phyloP scores from a whole-genome alignment of 495 filamentous ascomycete species.

The Hyaloscypha hepaticicola region DNA sequence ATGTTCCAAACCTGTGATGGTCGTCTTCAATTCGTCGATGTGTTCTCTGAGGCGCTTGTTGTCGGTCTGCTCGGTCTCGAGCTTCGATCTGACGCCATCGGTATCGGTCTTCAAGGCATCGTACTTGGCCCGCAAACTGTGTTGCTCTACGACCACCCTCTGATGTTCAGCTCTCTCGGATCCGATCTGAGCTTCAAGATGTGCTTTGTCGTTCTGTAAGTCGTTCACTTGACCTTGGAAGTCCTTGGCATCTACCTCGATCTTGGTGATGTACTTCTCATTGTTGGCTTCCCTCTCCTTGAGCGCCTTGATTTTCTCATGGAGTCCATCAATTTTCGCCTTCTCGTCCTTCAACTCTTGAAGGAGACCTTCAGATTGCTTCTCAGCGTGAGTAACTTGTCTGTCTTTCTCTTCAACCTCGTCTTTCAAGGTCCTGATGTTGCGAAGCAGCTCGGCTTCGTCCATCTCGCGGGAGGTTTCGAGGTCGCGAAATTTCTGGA shows the following conservation, averaged over 20 bases:
- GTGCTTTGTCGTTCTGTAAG: neutral
- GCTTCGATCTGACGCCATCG: neutral
- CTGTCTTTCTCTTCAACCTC: neutral
- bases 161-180: neutral
- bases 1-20: neutral
- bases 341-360: neutral
- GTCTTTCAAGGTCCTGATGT: no score
- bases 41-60: neutral
- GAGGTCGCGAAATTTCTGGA: no score
- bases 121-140: neutral
- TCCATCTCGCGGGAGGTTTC: no score
- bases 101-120: neutral
- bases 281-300: neutral
- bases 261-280: neutral
- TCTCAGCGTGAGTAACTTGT: neutral
- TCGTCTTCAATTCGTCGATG: neutral
- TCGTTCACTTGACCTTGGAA: neutral
- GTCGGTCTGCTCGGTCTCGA: neutral
- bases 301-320: neutral
- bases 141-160: neutral
- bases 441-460: no score
- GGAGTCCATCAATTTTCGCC: neutral
- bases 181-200: neutral
- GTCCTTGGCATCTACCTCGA: neutral
- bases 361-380: neutral